These are phyloP conservation scores for Exophiala sideris DNA, from an alignment of 2,329 filamentous ascomycete species.

Conservation along the genomic window DNA sequence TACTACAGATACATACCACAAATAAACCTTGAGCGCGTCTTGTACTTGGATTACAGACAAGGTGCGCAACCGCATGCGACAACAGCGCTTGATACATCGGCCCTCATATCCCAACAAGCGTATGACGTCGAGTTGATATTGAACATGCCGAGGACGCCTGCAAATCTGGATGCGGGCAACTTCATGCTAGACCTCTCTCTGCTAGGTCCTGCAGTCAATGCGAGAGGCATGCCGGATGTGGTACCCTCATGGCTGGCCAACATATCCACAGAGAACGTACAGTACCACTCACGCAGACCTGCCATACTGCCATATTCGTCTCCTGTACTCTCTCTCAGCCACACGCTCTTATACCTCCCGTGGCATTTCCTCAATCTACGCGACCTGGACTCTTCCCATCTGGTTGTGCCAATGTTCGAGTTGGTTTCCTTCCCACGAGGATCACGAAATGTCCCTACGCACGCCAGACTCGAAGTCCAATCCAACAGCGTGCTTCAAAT, in stretches of 20 bases:
- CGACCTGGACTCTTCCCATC: slow-evolving; percentile 58
- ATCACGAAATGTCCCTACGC: slow-evolving; percentile 51
- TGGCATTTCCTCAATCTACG: slow-evolving; percentile 23
- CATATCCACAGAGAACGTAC: slow-evolving; percentile 37
- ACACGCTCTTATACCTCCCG: slow-evolving; percentile 22
- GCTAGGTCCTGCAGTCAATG: slow-evolving; percentile 39
- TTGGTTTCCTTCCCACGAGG: slow-evolving; percentile 61
- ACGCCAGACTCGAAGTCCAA: slow-evolving; percentile 64
- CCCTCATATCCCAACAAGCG: slow-evolving; percentile 67
- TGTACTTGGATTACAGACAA: slow-evolving; percentile 59
- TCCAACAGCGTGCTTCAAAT: slow-evolving; percentile 58
- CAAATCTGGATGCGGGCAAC: slow-evolving; percentile 76
- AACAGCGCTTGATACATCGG: slow-evolving; percentile 41
- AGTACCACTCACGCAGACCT: slow-evolving; percentile 67
- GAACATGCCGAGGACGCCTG: slow-evolving; percentile 70
- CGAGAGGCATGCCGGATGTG: slow-evolving; percentile 6
- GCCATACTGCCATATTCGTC: slow-evolving; percentile 76
- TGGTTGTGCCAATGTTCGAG: slow-evolving; percentile 72
- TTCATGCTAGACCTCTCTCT: slow-evolving; percentile 88
- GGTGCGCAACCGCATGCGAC: slow-evolving; percentile 53
- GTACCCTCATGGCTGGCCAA: slow-evolving; percentile 27
- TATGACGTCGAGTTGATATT: slow-evolving; percentile 81
- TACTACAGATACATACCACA: slow-evolving; percentile 67
- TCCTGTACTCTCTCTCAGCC: slow-evolving; percentile 62
- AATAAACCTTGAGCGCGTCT: slow-evolving; percentile 58